Evolutionary conservation across 208 protist genomes (phyloP), one percentile per base, ranked within the genome.

Genomic region (Naegleria gruberi): DNA sequence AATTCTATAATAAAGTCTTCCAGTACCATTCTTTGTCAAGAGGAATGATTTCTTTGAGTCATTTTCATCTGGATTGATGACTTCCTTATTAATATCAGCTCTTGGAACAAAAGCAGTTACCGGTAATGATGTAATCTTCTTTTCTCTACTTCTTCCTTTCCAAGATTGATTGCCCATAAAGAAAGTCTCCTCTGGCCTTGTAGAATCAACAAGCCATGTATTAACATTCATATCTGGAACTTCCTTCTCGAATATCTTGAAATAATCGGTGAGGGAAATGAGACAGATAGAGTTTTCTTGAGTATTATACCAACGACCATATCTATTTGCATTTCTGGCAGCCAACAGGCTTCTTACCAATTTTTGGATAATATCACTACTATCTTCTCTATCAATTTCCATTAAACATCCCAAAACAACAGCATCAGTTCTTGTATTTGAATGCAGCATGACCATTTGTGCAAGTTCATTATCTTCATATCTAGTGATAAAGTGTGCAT

Each of bases 1-100:
- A n/a, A 88, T n/a, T 57, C 84, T 57, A 30, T 88, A 88, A 12
- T 88, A 88, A 17, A 88, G 34, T 73, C 84, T 57, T 15, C 84
- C 84, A 6, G 23, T 19, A 1, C 73, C 73, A 5, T 19, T 40
- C 73, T 82, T 82, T 10, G 23, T 41, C 4, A 82, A 8, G n/a
- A 82, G 23, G 17, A 82, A 34, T 30, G 17, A 7, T 82, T 82
- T 82, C 34, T n/a, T 82, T 4, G 1, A 15, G 2, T 41, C 8
- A 7, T 44, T 26, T 86, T 47, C 23, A 30, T 65, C 30, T 65
- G 51, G 51, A 65, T 65, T 65, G 12, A 65, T 65, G 2, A 65
- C 51, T 82, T 41, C 73, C 1, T 19, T 30, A 1, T 42, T 8
- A 82, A 82, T 41, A 30, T 82, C n/a, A 37, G 23, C 37, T 41